phyloP scores from a whole-genome alignment of 2,329 filamentous ascomycete species.

The Ascochyta lentis region DNA sequence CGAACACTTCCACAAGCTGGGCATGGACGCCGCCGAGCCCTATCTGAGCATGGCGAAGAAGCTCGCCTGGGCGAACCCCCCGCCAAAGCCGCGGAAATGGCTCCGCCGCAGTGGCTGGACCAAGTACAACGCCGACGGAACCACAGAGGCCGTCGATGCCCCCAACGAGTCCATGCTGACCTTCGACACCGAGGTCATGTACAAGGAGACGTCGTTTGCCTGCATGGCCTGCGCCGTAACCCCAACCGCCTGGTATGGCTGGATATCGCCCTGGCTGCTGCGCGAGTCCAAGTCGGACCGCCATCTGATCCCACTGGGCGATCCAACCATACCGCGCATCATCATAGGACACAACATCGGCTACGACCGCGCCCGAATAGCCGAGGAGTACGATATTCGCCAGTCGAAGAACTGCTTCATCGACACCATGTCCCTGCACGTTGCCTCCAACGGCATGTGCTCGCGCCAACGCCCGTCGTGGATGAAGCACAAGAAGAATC shows the following conservation, averaged over 20 bases:
- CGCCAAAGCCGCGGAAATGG: conserved; percentile 75
- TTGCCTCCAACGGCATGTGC: conserved; percentile 98
- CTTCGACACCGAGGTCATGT: conserved; percentile 98
- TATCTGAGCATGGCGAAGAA: conserved; percentile 77
- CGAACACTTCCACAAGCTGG: conserved; percentile 91
- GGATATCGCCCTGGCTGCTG: conserved; percentile 94
- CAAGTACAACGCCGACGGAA: conserved; percentile 81
- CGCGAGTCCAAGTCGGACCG: conserved; percentile 77
- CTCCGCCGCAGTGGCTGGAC: conserved; percentile 86
- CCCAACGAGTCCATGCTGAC: conserved; percentile 84
- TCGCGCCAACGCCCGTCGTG: conserved; percentile 94
- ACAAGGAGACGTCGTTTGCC: conserved; percentile 87
- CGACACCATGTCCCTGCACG: conserved; percentile 98
- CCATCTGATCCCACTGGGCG: conserved; percentile 87
- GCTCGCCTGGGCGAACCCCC: conserved; percentile 69
- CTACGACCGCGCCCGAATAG: conserved; percentile 86
- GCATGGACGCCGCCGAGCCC: conserved; percentile 84
- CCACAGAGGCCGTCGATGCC: conserved; percentile 72
- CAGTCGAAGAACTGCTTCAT: conserved; percentile 88
- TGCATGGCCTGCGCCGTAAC: conserved; percentile 96
- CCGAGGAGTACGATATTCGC: conserved; percentile 85
- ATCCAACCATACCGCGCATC: conserved; percentile 74
- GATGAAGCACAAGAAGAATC: conserved; percentile 95
- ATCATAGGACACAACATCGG: conserved; percentile 95
- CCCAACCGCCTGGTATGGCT: conserved; percentile 92